phyloP scores from a whole-genome alignment of 2,329 filamentous ascomycete species.

The Xylariaceae sp. region DNA sequence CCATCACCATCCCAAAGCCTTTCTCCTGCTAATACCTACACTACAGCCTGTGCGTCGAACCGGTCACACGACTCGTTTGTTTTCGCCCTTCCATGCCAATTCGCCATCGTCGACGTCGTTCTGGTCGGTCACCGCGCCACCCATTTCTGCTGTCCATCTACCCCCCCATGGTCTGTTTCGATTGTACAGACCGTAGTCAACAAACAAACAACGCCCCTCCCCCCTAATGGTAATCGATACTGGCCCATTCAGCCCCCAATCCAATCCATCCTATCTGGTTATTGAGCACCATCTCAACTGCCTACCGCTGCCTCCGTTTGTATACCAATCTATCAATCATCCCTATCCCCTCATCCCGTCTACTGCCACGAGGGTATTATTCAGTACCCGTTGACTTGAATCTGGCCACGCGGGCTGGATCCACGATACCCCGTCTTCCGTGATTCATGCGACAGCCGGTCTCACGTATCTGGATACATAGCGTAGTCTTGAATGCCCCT shows the following conservation, averaged over 20 bases:
- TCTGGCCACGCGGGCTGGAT: conserved; percentile 19
- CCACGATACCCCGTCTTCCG: conserved; percentile 20
- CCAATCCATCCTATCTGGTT: conserved; percentile 4
- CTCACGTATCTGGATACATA: conserved; percentile 25
- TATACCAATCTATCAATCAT: conserved; percentile 7
- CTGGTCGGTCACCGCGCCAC: conserved; percentile 20
- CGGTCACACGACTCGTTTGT: conserved; percentile 4
- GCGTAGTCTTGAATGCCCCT: conserved; percentile 20
- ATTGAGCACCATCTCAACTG: neutral
- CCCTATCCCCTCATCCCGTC: conserved; percentile 7
- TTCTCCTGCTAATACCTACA: neutral
- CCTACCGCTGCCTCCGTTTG: neutral
- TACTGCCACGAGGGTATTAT: no score
- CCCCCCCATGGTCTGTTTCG: neutral
- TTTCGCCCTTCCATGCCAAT: conserved; percentile 20
- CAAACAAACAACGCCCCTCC: neutral
- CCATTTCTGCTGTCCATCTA: neutral
- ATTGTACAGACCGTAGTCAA: neutral
- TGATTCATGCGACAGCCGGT: conserved; percentile 27
- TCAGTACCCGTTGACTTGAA: conserved; percentile 15
- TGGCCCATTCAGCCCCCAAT: neutral
- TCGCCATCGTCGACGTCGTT: conserved; percentile 24
- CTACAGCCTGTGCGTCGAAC: neutral
- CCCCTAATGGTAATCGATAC: conserved; percentile 15
- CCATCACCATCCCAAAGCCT: conserved; percentile 17